These are phyloP conservation scores for Plasmodium malariae DNA, from an alignment of 169 alveolate genomes.

Conservation along the genomic window DNA sequence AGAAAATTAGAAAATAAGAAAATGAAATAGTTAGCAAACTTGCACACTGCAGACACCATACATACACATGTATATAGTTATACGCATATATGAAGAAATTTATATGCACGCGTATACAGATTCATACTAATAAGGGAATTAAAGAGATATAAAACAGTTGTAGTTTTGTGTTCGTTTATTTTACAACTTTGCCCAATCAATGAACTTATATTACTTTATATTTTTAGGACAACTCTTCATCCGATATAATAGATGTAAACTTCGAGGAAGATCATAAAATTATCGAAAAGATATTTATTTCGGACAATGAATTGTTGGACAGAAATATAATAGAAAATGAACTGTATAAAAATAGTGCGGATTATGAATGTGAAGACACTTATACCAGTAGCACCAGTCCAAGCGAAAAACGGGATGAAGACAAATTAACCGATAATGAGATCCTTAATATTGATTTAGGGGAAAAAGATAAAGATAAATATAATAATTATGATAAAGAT, in stretches of 20 bases:
- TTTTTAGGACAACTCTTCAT: slow-evolving; percentile 29
- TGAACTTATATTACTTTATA: background rate
- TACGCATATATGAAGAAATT: background rate
- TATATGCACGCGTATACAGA: background rate
- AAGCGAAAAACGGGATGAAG: slow-evolving; percentile 1
- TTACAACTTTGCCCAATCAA: background rate
- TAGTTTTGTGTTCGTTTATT: background rate
- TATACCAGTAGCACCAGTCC: background rate
- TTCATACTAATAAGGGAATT: background rate
- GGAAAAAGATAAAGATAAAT: background rate
- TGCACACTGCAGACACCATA: background rate
- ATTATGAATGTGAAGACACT: background rate
- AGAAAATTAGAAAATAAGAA: background rate
- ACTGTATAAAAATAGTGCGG: slow-evolving; percentile 32
- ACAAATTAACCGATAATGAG: background rate
- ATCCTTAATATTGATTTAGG: background rate
- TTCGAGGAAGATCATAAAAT: slow-evolving; percentile 27
- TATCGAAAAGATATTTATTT: slow-evolving; percentile 51
- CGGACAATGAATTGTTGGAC: slow-evolving; percentile 25
- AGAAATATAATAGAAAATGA: slow-evolving; percentile 47
- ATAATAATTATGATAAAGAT: no score
- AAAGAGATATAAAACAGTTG: background rate
- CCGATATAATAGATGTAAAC: slow-evolving; percentile 17
- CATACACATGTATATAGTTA: background rate
- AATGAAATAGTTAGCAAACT: no score